Conservation (phyloP, 225 moss, liverwort and hornwort genomes). For the Polytrichum commune region DNA sequence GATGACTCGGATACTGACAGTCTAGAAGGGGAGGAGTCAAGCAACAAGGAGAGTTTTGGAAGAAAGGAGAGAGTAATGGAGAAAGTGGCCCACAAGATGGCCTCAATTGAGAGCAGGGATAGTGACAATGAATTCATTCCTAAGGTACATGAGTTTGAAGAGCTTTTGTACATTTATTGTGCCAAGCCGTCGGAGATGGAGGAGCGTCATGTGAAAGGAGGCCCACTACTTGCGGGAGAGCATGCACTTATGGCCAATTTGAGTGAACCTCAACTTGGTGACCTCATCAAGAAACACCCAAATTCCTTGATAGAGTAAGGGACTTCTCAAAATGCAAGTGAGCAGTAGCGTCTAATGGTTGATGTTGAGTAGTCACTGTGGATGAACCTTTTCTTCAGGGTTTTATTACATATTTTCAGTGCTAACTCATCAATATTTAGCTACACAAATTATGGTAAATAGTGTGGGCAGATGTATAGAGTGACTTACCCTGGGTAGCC, state of each 20-base stretch:
- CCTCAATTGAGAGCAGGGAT: constrained; percentile 16
- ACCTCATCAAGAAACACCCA: constrained; percentile 65
- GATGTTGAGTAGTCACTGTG: too few relatives aligned
- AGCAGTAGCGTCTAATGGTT: too few relatives aligned
- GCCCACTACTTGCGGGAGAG: constrained; percentile 61
- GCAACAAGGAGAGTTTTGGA: neutral
- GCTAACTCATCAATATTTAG: too few relatives aligned
- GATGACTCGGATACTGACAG: too few relatives aligned
- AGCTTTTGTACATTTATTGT: constrained; percentile 78
- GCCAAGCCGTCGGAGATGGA: constrained; percentile 88
- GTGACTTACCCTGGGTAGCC: too few relatives aligned
- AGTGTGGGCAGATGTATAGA: too few relatives aligned
- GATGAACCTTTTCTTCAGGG: too few relatives aligned
- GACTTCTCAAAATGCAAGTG: neutral
- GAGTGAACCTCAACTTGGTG: constrained; percentile 79
- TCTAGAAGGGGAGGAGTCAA: neutral
- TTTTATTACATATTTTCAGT: too few relatives aligned
- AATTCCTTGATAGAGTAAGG: constrained; percentile 73
- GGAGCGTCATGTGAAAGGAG: constrained; percentile 61
- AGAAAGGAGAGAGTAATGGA: constrained; percentile 29
- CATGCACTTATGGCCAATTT: constrained; percentile 88
- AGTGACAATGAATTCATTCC: constrained; percentile 2
- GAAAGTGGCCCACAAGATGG: constrained; percentile 50
- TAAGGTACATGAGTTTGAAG: constrained; percentile 63
- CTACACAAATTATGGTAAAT: neutral